Evolutionary conservation across 2,329 filamentous ascomycete genomes (phyloP), one percentile per base, ranked within the genome.

Genomic region (Polychaeton citri): DNA sequence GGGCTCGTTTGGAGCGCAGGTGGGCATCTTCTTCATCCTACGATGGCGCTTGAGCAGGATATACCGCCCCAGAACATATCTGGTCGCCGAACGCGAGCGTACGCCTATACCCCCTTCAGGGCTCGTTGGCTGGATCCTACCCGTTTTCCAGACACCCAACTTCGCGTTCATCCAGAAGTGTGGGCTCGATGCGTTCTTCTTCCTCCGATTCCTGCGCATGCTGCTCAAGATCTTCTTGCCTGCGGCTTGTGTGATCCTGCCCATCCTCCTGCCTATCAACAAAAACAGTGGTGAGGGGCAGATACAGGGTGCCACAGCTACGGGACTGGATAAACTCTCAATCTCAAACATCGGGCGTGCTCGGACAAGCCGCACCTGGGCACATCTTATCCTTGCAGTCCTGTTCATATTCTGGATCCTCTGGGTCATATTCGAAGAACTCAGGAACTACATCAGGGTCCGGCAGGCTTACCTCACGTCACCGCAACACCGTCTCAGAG

Each of bases 151-250:
- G 58, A 77, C 64, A 63, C 83, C 63, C 58, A 75, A 66, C 72
- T 83, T 83, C 9, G 84, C 93, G 48, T 76, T 98, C 47, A 93
- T 98, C 50, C 80, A 88, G 36, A 93, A 95, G 59, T 95, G 88
- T 48, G 90, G 90, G 13, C 72, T 98, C 7, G 90, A 98, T 55
- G 86, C 88, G 51, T 98, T 94, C 62, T 94, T 96, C 65, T 98
- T 98, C 58, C 69, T 98, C 1, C 81, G 92, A 43, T 98, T 94
- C 52, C 72, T 87, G 18, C 76, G 80, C 42, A 81, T 83, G 51
- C 74, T 96, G 4, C 71, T 96, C 30, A 78, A 94, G 54, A 93
- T 98, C 43, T 96, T 98, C 55, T 63, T 93, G 26, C 86, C 90
- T 1, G 76, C 94, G 38, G 76, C 81, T 9, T 47, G 74, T 18